A percentile compares a stretch with the other conserved stretches of the same genome.
phyloP scores from a whole-genome alignment of 2,329 filamentous ascomycete genomes.

The Cyphellophora attinorum region DNA sequence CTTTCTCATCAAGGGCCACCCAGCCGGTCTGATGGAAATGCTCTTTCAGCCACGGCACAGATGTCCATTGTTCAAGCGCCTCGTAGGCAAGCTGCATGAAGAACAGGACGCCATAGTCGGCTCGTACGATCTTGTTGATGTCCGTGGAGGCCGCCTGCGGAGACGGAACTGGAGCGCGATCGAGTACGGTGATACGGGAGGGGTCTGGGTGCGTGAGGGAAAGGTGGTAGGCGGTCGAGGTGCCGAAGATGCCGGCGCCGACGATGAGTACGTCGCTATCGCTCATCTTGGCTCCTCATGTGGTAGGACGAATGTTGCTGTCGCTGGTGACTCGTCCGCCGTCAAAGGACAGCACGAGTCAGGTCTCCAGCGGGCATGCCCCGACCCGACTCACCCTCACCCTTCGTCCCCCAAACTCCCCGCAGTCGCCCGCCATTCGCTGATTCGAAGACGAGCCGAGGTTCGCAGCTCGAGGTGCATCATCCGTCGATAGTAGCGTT shows the following conservation, averaged over 20 bases:
- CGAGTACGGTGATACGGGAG: conserved; percentile 47
- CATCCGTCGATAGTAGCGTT: too few species aligned
- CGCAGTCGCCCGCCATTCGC: too few species aligned
- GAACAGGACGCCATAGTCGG: conserved; percentile 56
- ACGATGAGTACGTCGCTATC: conserved; percentile 41
- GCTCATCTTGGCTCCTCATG: not conserved
- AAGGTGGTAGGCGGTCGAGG: conserved; percentile 56
- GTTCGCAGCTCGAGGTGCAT: too few species aligned
- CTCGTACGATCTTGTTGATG: conserved; percentile 63
- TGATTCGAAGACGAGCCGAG: too few species aligned
- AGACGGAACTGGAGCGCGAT: conserved; percentile 44
- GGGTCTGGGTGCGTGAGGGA: conserved; percentile 25
- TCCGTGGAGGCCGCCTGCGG: conserved; percentile 57
- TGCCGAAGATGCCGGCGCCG: conserved; percentile 57
- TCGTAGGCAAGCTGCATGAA: conserved; percentile 59
- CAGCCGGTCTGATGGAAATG: conserved; percentile 53
- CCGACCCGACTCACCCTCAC: too few species aligned
- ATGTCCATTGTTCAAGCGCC: conserved; percentile 53
- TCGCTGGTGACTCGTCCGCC: too few species aligned
- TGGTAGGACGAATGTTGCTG: too few species aligned
- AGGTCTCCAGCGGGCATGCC: too few species aligned
- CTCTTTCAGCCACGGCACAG: conserved; percentile 45
- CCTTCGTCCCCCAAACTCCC: too few species aligned
- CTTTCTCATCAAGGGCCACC: conserved; percentile 44
- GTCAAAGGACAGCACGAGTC: too few species aligned